Evolutionary conservation across 2,329 filamentous ascomycete species (phyloP).

Genomic region (Metarhizium sp.): DNA sequence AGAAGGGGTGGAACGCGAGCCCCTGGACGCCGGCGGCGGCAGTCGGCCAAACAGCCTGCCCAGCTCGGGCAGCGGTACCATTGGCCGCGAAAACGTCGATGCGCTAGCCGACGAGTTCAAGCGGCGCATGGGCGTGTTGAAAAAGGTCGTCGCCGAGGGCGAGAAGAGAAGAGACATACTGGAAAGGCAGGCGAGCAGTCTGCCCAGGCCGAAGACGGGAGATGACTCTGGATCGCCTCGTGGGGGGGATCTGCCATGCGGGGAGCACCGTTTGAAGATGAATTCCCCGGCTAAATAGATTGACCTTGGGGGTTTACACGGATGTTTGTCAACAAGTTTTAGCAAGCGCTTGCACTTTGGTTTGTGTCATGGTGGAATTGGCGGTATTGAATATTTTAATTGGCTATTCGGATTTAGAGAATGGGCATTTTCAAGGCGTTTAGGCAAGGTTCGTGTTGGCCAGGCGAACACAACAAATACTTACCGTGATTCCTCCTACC

Average conservation of each 20-base stretch:
- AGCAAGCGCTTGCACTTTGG: not conserved
- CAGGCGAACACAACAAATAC: not conserved
- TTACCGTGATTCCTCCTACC: not conserved
- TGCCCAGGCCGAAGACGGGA: not conserved
- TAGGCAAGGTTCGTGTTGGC: not conserved
- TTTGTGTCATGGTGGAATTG: not conserved
- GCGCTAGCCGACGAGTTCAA: conserved; percentile 48
- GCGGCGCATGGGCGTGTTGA: conserved; percentile 44
- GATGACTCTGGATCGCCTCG: not conserved
- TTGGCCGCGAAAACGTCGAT: conserved; percentile 37
- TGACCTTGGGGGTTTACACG: not conserved
- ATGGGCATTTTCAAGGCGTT: conserved; percentile 4
- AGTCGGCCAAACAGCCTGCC: conserved; percentile 14
- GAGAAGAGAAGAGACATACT: conserved; percentile 31
- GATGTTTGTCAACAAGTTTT: not conserved
- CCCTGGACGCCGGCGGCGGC: conserved; percentile 13
- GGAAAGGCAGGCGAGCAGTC: too few species aligned
- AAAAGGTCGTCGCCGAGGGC: conserved; percentile 43
- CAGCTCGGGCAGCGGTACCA: conserved; percentile 20
- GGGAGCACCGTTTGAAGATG: not conserved
- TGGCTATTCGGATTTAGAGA: not conserved
- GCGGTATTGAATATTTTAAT: not conserved
- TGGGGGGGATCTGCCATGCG: not conserved
- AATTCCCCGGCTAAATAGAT: not conserved
- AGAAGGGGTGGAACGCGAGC: conserved; percentile 29